Evolutionary conservation across 495 filamentous ascomycete species (phyloP), one percentile per base, ranked within the genome.

Genomic region (Lasiosphaeria miniovina): DNA sequence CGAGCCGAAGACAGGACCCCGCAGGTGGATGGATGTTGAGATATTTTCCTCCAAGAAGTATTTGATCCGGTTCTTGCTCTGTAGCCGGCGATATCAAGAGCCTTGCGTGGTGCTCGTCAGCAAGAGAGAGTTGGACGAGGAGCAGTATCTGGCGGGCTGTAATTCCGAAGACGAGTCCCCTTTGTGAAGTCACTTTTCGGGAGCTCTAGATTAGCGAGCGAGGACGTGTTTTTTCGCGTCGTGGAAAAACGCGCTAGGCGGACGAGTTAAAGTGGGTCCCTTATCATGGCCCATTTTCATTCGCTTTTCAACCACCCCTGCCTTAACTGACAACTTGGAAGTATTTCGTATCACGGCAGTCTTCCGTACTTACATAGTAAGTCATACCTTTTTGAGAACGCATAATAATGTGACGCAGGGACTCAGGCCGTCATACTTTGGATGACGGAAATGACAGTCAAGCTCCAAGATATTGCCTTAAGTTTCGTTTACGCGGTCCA

Each of bases 371-470:
- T 24, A 24, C 24, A 24, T 24, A 24, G 24, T 24, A 24, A 24
- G 24, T 24, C 24, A 24, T 24, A 24, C 24, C 12, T n/a, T 24
- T 32, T 24, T 24, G 17, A 35, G 57, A 41, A 12, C 58, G 64
- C 64, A 66, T 63, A 48, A 63, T 49, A 52, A 61, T 58, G 51
- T 54, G 58, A 63, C 45, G 58, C 64, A 66, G 56, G 61, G 61
- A 60, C 58, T 15, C 53, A 43, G 41, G 36, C 54, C 36, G 15
- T 49, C 33, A 40, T 31, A 59, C 49, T 53, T 54, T 36, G 45
- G 55, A 36, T 32, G 43, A 49, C 36, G 7, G 36, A 54, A 15
- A 54, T 41, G 3, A 38, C 43, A 46, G 15, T n/a, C 43, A 46
- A 14, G 15, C 11, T 46, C 11, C 15, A 5, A n/a, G 5, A 11